Evolutionary conservation across 768 basidiomycete species (phyloP), one percentile per base, ranked within the genome.

Genomic region (Hygrophorus russula): DNA sequence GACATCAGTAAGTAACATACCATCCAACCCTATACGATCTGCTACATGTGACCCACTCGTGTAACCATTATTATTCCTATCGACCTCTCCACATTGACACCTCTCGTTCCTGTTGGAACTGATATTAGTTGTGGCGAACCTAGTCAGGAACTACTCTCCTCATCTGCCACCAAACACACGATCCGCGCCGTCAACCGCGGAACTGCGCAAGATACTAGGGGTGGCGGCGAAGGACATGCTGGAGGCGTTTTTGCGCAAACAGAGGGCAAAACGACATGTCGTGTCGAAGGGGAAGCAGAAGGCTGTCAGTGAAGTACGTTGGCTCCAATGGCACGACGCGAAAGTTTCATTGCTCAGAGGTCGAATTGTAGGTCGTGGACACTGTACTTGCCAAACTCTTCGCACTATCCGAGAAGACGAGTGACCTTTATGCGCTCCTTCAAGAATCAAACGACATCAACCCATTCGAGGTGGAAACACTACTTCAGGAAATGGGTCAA

Each of bases 81-180:
- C 49, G 30, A 28, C 39, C 54, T 39, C 37, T 34, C 24, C 24
- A 24, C 24, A 24, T 42, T 63, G 47, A 56, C 56, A 44, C 46
- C 56, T 51, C 59, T 49, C 53, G 53, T 66, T 67, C 60, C 64
- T 65, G 62, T 67, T 73, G 70, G 74, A 74, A 78, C 82, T 85
- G 59, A 76, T 83, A 67, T 56, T 67, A 92, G 91, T 92, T 74
- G 74, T 74, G 62, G 74, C 70, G 54, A 88, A 90, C 73, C 68
- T 93, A 85, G 86, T 89, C 71, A 74, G 76, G 70, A 91, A 92
- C 57, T 92, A 93, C 59, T 86, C 85, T 35, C 90, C 91, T 12
- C 82, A 92, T 63, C 73, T 94, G 52, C 61, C 76, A 18, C 84
- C 79, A 14, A 69, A 77, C 53, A 79, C 82, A 2, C 73, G 71